Percentiles rank a stretch among this genome's conserved stretches.
These are phyloP conservation scores for Sarcomyxa edulis DNA, from an alignment of 768 basidiomycete species.

Conservation along the genomic window DNA sequence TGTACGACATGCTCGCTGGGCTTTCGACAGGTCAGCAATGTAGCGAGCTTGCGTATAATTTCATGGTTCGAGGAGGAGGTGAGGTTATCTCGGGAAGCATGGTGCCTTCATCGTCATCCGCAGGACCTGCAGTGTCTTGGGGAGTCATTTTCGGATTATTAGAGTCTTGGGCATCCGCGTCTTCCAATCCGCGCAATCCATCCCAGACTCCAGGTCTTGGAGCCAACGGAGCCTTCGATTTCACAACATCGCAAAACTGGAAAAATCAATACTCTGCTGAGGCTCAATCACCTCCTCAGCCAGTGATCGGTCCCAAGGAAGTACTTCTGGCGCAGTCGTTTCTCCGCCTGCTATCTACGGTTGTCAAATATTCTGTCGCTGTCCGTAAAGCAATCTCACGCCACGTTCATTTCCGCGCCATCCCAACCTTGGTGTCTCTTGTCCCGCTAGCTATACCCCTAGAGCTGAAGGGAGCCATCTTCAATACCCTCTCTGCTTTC, in stretches of 20 bases:
- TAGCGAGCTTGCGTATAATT: conserved; percentile 85
- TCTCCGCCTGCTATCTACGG: conserved; percentile 71
- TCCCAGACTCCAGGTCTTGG: conserved; percentile 37
- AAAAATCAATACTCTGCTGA: conserved; percentile 28
- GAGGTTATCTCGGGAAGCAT: conserved; percentile 62
- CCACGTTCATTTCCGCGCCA: conserved; percentile 74
- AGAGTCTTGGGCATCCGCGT: conserved; percentile 66
- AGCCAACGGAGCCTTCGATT: conserved; percentile 10
- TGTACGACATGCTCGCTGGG: conserved; percentile 88
- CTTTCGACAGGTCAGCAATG: conserved; percentile 80
- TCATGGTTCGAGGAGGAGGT: conserved; percentile 72
- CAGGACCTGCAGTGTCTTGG: conserved; percentile 71
- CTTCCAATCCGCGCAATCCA: conserved; percentile 39
- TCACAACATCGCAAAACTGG: conserved; percentile 19
- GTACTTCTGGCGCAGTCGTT: conserved; percentile 77
- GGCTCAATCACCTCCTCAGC: conserved; percentile 37
- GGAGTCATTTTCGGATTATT: conserved; percentile 65
- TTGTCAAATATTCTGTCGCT: conserved; percentile 68
- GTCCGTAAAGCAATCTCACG: conserved; percentile 76
- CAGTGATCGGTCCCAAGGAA: conserved; percentile 61
- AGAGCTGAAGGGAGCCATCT: conserved; percentile 85
- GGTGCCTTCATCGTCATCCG: conserved; percentile 43
- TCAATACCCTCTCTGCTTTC: conserved; percentile 78
- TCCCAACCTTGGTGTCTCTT: conserved; percentile 74
- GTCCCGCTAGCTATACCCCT: conserved; percentile 79